Base-by-base conservation (phyloP, 2,329 filamentous ascomycete genomes). In the Trichoderma semiorbis region DNA sequence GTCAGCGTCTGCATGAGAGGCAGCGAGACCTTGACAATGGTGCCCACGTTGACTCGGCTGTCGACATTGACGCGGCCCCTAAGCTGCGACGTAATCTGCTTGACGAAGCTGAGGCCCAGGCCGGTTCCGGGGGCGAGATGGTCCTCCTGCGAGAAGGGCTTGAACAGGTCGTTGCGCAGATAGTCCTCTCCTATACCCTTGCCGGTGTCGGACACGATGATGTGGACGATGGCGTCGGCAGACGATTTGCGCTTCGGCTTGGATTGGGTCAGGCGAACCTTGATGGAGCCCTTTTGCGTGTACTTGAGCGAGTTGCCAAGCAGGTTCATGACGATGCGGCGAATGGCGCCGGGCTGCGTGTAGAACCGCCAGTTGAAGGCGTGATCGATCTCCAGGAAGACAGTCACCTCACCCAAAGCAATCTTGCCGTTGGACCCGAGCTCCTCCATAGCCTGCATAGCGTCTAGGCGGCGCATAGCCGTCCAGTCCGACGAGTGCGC, bases 91-190 rank as follows among this genome's bases (percentile, higher is more conserved):
- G 90, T 86, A 7, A 93, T 88, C 61, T 84, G 82, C 28, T 86
- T 85, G 3, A 93, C 90, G 8, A 93, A 87, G 53, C 88, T 90
- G 36, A 93, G 79, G 0, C 91, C 91, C 0, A 93, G 82, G 0
- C 91, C 91, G 0, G 88, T 88, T 0, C 91, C 91, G 0, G 87
- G 85, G 0, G 86, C 83, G 0, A 93, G 78, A 0, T 83, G 80
- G 62, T 92, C 85, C 75, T 93, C 91, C 74, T 93, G 91, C 0
- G 85, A 80, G 72, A 92, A 92, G 0, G 90, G 88, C 0, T 86
- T 88, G 76, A 90, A 93, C 0, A 92, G 78, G 18, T 86, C 84
- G 10, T 88, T 85, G 26, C 86, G 83, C 10, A 92, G 80, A 74
- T 89, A 93, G 11, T 91, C 87, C 11, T 87, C 83, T 0, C 86